Conservation (phyloP, 2,329 filamentous ascomycete species). For the Trichoderma atroviride region DNA sequence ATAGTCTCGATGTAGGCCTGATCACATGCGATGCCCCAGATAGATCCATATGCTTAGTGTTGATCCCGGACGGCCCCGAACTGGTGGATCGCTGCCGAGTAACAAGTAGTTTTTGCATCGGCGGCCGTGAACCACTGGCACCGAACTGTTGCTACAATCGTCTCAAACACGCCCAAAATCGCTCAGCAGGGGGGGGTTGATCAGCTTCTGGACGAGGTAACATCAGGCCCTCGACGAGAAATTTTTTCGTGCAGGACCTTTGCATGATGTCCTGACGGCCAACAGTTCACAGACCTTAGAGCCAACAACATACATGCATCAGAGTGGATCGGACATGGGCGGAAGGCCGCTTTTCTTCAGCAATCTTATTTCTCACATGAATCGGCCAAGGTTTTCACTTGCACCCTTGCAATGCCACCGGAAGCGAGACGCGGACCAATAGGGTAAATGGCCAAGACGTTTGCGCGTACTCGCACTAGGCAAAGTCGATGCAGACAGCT, state of each 20-base stretch:
- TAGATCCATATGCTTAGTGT: background rate
- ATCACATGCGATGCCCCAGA: background rate
- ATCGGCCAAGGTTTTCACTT: background rate
- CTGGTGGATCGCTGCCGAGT: background rate
- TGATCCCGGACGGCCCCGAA: background rate
- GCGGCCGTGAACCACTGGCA: background rate
- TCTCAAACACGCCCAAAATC: background rate
- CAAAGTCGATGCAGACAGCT: background rate
- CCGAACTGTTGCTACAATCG: background rate
- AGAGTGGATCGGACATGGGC: constrained; percentile 2
- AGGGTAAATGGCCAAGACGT: background rate
- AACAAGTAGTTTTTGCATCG: background rate
- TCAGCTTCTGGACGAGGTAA: background rate
- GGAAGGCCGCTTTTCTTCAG: background rate
- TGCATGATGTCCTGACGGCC: background rate
- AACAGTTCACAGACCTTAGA: background rate
- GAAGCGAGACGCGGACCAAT: background rate
- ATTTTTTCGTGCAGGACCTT: constrained; percentile 8
- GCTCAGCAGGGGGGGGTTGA: background rate
- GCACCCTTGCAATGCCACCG: background rate
- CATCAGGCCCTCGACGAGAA: background rate
- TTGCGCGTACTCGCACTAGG: background rate
- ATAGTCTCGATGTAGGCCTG: background rate
- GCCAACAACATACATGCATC: constrained; percentile 9
- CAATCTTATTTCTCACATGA: background rate